Evolutionary conservation across 2,329 filamentous ascomycete genomes (phyloP).

Genomic region (Cladosporium austrohemisphaericum): DNA sequence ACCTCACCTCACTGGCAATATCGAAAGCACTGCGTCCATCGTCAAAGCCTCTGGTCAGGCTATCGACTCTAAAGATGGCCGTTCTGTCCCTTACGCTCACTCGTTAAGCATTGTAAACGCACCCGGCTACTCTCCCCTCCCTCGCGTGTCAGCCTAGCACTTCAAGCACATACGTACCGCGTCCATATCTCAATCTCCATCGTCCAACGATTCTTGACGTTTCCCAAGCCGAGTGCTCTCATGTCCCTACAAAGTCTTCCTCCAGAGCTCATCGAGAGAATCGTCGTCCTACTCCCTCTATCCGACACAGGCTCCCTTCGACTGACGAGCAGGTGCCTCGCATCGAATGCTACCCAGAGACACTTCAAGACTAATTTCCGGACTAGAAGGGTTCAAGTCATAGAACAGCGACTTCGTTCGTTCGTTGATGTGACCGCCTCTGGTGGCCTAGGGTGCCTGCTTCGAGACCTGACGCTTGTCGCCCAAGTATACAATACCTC

Average conservation of each 20-base stretch:
- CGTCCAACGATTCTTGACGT: too few relatives aligned
- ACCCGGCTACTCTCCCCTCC: too few relatives aligned
- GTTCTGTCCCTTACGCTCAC: too few relatives aligned
- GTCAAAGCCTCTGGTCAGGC: too few relatives aligned
- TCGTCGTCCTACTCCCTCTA: slow-evolving; percentile 5
- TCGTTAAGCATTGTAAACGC: too few relatives aligned
- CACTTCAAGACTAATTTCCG: slow-evolving; percentile 3
- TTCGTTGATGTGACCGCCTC: slow-evolving; percentile 6
- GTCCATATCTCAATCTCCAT: too few relatives aligned
- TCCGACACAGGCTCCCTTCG: slow-evolving; percentile 5
- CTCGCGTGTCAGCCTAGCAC: too few relatives aligned
- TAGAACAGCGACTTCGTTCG: slow-evolving; percentile 2
- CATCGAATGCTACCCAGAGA: neutral
- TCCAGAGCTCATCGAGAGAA: slow-evolving; percentile 1
- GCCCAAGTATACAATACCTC: slow-evolving; percentile 6
- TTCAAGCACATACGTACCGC: too few relatives aligned
- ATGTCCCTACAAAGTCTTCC: slow-evolving; percentile 7
- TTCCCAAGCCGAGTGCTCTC: too few relatives aligned
- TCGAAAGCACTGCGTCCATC: too few relatives aligned
- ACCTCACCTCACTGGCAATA: too few relatives aligned
- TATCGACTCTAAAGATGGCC: too few relatives aligned
- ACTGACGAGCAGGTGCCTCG: slow-evolving; percentile 1
- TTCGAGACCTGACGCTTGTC: slow-evolving; percentile 10
- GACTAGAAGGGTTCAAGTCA: neutral
- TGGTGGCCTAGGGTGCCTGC: neutral